Evolutionary conservation across 2,329 filamentous ascomycete genomes (phyloP).

Genomic region (Colletotrichum truncatum): DNA sequence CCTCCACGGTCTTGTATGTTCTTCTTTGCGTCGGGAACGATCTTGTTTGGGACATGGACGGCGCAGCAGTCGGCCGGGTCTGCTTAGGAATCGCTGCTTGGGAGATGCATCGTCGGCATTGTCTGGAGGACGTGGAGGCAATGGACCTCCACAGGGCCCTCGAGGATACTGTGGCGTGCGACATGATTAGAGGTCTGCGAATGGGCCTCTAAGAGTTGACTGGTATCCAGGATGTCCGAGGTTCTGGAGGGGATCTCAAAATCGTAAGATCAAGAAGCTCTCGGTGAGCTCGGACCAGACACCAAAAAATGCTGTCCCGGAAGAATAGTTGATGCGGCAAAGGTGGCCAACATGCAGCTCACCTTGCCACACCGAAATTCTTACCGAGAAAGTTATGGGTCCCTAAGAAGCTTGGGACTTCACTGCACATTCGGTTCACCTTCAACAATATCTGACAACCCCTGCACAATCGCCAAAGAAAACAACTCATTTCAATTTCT

Average conservation of each 20-base stretch:
- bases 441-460: neutral
- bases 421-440: neutral
- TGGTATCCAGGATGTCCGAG: neutral
- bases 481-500: neutral
- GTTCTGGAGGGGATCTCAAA: neutral
- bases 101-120: conserved; percentile 55
- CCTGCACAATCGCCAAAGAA: neutral
- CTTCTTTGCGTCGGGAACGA: conserved; percentile 48
- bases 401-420: neutral
- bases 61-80: conserved; percentile 43
- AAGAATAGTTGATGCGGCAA: conserved; percentile 21
- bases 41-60: conserved; percentile 41
- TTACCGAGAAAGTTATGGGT: conserved; percentile 17
- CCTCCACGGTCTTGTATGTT: conserved; percentile 63
- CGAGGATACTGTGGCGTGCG: conserved; percentile 45
- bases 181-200: conserved; percentile 44
- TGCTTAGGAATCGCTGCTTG: conserved; percentile 44
- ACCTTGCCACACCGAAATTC: conserved; percentile 4
- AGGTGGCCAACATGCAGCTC: neutral
- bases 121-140: conserved; percentile 40
- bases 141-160: conserved; percentile 46
- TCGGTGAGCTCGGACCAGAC: conserved; percentile 18
- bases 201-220: neutral
- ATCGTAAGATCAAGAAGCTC: conserved; percentile 26
- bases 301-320: neutral